phyloP scores from a whole-genome alignment of 2,329 filamentous ascomycete genomes.

The Fusarium lateritium region DNA sequence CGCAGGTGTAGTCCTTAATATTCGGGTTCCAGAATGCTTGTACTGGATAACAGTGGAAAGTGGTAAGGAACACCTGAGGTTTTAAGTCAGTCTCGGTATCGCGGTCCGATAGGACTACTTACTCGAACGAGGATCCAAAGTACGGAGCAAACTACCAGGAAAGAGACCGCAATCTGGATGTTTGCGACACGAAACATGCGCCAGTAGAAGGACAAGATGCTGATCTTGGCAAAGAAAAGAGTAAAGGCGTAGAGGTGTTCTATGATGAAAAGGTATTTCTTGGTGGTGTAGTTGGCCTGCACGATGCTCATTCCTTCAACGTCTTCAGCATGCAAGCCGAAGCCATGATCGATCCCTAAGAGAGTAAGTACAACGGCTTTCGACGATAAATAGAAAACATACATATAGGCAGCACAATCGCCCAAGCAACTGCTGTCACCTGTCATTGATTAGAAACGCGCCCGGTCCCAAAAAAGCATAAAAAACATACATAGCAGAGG shows the following conservation, averaged over 20 bases:
- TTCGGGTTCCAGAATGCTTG: slow-evolving; percentile 36
- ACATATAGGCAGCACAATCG: slow-evolving; percentile 37
- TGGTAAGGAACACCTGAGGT: slow-evolving; percentile 22
- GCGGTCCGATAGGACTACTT: not conserved
- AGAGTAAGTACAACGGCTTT: slow-evolving; percentile 7
- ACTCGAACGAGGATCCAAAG: slow-evolving; percentile 50
- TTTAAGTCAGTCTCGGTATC: not conserved
- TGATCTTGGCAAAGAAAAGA: slow-evolving; percentile 50
- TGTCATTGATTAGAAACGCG: slow-evolving; percentile 6
- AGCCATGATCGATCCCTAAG: slow-evolving; percentile 37
- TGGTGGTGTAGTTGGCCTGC: slow-evolving; percentile 29
- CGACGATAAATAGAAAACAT: not conserved
- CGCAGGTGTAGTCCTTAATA: slow-evolving; percentile 37
- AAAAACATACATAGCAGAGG: slow-evolving; percentile 34
- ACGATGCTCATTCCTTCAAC: slow-evolving; percentile 15
- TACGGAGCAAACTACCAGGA: slow-evolving; percentile 46
- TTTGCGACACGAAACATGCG: slow-evolving; percentile 51
- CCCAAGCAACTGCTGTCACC: slow-evolving; percentile 36
- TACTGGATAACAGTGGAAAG: slow-evolving; percentile 38
- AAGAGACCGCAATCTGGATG: slow-evolving; percentile 44
- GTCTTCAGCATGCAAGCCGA: slow-evolving; percentile 36
- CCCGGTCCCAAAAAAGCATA: fast-evolving
- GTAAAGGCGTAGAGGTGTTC: slow-evolving; percentile 52
- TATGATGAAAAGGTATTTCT: slow-evolving; percentile 41
- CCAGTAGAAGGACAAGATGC: slow-evolving; percentile 53